phyloP scores from a whole-genome alignment of 345 rosid species.

The Camelina sativa region DNA sequence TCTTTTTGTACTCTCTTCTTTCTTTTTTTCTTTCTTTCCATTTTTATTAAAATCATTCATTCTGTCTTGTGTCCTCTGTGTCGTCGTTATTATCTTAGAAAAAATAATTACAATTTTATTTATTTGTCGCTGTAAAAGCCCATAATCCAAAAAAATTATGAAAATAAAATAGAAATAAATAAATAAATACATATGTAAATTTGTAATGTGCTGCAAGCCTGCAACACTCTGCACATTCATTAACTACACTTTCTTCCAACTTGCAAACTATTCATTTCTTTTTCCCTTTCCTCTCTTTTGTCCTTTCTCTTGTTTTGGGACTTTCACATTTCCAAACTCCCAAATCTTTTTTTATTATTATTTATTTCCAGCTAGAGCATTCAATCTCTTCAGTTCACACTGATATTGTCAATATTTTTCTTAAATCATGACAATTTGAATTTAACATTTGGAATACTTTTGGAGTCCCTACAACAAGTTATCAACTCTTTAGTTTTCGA shows the following conservation, averaged over 20 bases:
- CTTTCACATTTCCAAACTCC: slow-evolving; percentile 37
- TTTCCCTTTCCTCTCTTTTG: slow-evolving; percentile 25
- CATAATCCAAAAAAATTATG: no score
- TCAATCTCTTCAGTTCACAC: background rate
- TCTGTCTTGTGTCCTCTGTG: slow-evolving; percentile 14
- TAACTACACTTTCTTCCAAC: slow-evolving; percentile 45
- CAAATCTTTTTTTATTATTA: slow-evolving; percentile 24
- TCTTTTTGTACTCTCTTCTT: slow-evolving; percentile 21
- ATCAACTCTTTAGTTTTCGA: slow-evolving; percentile 27
- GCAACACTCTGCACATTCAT: slow-evolving; percentile 40
- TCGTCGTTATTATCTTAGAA: slow-evolving; percentile 19
- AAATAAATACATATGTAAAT: background rate
- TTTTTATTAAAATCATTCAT: slow-evolving; percentile 15
- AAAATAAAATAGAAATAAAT: background rate
- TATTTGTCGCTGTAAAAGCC: background rate
- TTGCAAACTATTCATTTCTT: slow-evolving; percentile 23
- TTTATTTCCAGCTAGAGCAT: slow-evolving; percentile 6
- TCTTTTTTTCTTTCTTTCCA: background rate
- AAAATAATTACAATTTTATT: background rate
- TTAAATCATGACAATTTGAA: slow-evolving; percentile 25
- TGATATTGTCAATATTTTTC: background rate
- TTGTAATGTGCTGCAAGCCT: slow-evolving; percentile 20
- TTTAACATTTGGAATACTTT: background rate
- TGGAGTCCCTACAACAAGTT: slow-evolving; percentile 21
- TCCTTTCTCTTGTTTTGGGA: slow-evolving; percentile 42